Evolutionary conservation across 192 early-diverging fungal genomes (phyloP), one percentile per base, ranked within the genome.

Genomic region (Podila verticillata): DNA sequence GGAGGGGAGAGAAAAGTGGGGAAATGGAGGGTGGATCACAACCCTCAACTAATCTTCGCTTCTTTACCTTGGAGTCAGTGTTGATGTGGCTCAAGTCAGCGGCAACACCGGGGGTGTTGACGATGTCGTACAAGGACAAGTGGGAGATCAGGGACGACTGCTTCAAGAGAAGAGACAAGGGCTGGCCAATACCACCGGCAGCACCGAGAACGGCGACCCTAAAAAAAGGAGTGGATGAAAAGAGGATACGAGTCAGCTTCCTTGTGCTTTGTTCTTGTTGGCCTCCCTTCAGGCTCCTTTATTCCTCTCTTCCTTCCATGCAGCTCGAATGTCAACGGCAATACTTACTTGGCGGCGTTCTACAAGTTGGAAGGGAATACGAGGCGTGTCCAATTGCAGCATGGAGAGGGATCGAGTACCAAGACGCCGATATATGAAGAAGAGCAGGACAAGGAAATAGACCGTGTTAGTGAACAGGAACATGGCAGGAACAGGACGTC

Each of bases 101-200:
- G 58, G 95, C 96, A 57, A 97, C 96, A 73, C 96, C 96, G 47
- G 94, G 95, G 6, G 94, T 92, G 87, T 97, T 96, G 82, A 96
- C 95, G 69, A 97, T 95, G 84, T 97, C 96, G 84, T 93, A 97
- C 34, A 97, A 91, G 51, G 93, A 84, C 26, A 97, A 89, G 68
- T 95, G 88, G 57, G 89, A 88, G 35, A 97, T 91, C 64, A 88
- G 86, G 57, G 90, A 84, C 85, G 95, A 94, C 56, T 93, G 91
- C 87, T 96, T 96, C 57, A 96, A 84, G 57, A 96, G 87, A 26
- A 97, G 90, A 62, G 95, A 96, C 60, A 97, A 89, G 54, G 96
- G 96, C 80, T 97, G 96, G 59, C 96, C 96, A 73, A 97, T 97
- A 81, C 96, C 96, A 68, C 72, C 72, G 66, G 90, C 87, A 47